phyloP scores from a whole-genome alignment of 441 rosid species.

The Viola pubescens region DNA sequence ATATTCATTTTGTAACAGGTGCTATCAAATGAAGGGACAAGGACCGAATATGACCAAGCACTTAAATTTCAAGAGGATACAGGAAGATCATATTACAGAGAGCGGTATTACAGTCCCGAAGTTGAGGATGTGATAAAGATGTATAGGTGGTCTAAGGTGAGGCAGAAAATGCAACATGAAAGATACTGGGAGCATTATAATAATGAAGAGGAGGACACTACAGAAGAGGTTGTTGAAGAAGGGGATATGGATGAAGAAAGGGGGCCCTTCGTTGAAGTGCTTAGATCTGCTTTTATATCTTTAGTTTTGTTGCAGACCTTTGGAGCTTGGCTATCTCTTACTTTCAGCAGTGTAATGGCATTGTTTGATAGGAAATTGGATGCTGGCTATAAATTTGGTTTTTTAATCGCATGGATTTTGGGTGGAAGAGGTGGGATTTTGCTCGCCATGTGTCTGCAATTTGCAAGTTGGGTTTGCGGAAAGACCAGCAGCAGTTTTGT shows the following conservation, averaged over 20 bases:
- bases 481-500: slow-evolving; percentile 77
- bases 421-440: slow-evolving; percentile 77
- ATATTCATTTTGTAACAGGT: slow-evolving; percentile 34
- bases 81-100: slow-evolving; percentile 28
- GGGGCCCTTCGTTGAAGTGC: slow-evolving; percentile 49
- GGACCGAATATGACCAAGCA: slow-evolving; percentile 51
- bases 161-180: slow-evolving; percentile 37
- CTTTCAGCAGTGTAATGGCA: slow-evolving; percentile 52
- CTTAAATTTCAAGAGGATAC: slow-evolving; percentile 36
- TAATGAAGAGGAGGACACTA: slow-evolving; percentile 20
- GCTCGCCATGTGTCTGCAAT: slow-evolving; percentile 54
- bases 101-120: slow-evolving; percentile 25
- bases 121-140: slow-evolving; percentile 43
- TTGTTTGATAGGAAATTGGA: slow-evolving; percentile 62
- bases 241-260: slow-evolving; percentile 30
- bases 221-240: slow-evolving; percentile 29
- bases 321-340: slow-evolving; percentile 52
- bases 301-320: slow-evolving; percentile 46
- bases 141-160: slow-evolving; percentile 53
- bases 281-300: slow-evolving; percentile 44
- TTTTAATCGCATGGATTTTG: slow-evolving; percentile 61
- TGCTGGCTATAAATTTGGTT: slow-evolving; percentile 71
- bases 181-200: slow-evolving; percentile 35
- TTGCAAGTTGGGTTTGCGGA: slow-evolving; percentile 84
- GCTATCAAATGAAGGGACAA: slow-evolving; percentile 56